Conservation (phyloP, 164 flowering plant genomes). For the Vitis rotundifolia region DNA sequence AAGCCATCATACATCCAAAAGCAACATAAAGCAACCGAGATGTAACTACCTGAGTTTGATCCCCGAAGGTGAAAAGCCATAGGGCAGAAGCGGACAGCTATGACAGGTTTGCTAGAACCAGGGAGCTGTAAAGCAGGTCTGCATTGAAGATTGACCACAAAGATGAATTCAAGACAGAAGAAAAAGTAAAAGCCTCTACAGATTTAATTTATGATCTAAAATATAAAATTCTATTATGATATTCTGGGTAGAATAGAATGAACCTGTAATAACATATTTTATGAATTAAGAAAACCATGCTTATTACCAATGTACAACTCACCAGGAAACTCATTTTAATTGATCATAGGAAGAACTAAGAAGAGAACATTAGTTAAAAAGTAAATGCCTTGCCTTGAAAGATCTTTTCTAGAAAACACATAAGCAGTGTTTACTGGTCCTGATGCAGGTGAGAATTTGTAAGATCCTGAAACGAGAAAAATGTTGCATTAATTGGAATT, state of each 20-base stretch:
- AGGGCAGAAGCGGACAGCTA: conserved; percentile 94
- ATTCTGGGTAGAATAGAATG: no score
- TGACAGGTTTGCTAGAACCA: conserved; percentile 81
- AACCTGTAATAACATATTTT: no score
- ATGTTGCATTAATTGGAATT: background rate
- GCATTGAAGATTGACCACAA: conserved; percentile 22
- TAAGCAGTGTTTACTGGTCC: conserved; percentile 73
- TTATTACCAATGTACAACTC: background rate
- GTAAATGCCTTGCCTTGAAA: conserved; percentile 66
- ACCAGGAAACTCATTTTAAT: background rate
- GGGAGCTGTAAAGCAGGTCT: conserved; percentile 96
- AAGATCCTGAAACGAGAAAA: conserved; percentile 59
- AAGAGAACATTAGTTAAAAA: background rate
- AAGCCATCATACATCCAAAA: background rate
- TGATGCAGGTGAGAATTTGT: conserved; percentile 60
- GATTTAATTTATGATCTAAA: background rate
- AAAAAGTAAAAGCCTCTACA: background rate
- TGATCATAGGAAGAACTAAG: background rate
- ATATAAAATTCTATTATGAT: no score
- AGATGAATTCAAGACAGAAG: background rate
- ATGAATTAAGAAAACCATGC: no score
- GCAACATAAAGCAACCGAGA: background rate
- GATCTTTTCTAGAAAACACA: conserved; percentile 81
- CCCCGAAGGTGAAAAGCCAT: conserved; percentile 64
- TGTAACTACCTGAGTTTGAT: conserved; percentile 51